A percentile compares a stretch with the other conserved stretches of the same genome.
These are phyloP conservation scores for Dactylellina haptotyla DNA, from an alignment of 2,329 filamentous ascomycete genomes.

Conservation along the genomic window DNA sequence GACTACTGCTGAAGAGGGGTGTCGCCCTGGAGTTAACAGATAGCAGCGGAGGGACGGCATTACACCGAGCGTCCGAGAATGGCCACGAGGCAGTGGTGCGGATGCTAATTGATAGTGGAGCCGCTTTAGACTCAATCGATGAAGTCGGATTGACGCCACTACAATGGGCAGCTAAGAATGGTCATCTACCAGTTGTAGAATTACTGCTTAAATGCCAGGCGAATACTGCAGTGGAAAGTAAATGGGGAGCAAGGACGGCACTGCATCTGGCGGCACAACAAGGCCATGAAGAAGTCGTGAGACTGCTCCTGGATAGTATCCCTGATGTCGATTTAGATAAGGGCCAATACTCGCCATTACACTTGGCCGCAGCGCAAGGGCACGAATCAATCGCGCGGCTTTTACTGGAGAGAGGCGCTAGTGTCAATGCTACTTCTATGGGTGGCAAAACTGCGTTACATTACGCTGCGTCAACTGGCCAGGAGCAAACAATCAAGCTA, in stretches of 20 bases:
- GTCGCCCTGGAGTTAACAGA: no score
- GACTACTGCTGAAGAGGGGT: no score
- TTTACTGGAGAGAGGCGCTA: neutral
- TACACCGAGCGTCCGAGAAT: neutral
- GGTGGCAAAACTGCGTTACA: neutral
- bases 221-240: neutral
- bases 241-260: neutral
- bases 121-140: neutral
- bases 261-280: neutral
- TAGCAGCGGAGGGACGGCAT: no score
- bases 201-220: neutral
- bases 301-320: neutral
- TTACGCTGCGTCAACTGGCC: neutral
- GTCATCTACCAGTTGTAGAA: neutral
- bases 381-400: neutral
- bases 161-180: neutral
- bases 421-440: neutral
- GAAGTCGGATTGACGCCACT: neutral
- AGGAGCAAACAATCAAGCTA: neutral
- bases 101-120: conserved; percentile 1
- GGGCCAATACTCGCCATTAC: neutral
- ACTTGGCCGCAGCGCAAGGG: neutral
- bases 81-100: neutral
- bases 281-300: neutral
- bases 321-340: neutral